Evolutionary conservation across 2,329 filamentous ascomycete genomes (phyloP).

Genomic region (Fusarium palustre): DNA sequence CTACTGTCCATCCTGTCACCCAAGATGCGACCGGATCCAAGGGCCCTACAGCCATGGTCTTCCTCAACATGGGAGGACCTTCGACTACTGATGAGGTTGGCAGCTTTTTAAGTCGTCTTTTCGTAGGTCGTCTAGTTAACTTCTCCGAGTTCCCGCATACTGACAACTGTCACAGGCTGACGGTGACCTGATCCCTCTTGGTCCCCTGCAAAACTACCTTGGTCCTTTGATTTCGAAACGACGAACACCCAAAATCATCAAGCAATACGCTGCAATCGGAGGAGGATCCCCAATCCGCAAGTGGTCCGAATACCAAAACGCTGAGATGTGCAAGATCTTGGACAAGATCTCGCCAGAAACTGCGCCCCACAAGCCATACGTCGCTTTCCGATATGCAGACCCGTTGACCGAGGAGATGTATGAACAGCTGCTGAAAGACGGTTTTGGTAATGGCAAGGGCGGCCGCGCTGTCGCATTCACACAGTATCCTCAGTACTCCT

Average conservation of each 20-base stretch:
- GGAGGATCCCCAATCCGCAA: slow-evolving; percentile 98
- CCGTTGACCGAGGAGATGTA: slow-evolving; percentile 97
- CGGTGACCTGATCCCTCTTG: slow-evolving; percentile 94
- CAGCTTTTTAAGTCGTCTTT: slow-evolving; percentile 89
- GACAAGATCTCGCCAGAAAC: slow-evolving; percentile 92
- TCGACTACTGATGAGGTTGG: slow-evolving; percentile 89
- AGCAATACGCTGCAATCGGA: slow-evolving; percentile 95
- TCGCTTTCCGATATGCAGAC: slow-evolving; percentile 94
- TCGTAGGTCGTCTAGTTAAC: slow-evolving; percentile 69
- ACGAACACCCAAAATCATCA: slow-evolving; percentile 94
- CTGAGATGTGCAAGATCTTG: slow-evolving; percentile 97
- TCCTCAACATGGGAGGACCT: slow-evolving; percentile 98
- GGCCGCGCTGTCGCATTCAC: slow-evolving; percentile 96
- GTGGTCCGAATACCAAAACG: slow-evolving; percentile 95
- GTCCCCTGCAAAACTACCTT: slow-evolving; percentile 88
- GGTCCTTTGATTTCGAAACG: slow-evolving; percentile 87
- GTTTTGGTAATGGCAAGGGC: slow-evolving; percentile 89
- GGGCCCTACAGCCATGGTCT: slow-evolving; percentile 96
- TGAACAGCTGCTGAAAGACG: slow-evolving; percentile 81
- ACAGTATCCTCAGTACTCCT: slow-evolving; percentile 98
- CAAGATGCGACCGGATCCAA: slow-evolving; percentile 77
- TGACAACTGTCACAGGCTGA: slow-evolving; percentile 73
- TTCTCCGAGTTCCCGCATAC: slow-evolving; percentile 5
- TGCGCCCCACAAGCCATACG: slow-evolving; percentile 96
- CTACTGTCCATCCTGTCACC: slow-evolving; percentile 77